A percentile compares a stretch with the other conserved stretches of the same genome.
phyloP scores from a whole-genome alignment of 73 alveolate species.

The Loxodes magnus region DNA sequence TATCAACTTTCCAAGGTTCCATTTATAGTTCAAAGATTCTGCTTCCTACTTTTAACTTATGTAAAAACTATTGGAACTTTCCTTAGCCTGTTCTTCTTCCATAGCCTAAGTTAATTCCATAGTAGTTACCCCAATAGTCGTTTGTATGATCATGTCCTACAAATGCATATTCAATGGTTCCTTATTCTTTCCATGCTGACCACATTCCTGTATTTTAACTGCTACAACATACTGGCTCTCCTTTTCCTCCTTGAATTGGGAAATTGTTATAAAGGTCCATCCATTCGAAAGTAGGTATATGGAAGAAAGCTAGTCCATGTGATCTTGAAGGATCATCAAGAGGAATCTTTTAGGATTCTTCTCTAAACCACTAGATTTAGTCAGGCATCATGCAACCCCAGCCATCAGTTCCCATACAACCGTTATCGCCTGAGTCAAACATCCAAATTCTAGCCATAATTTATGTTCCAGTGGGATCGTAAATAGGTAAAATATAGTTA shows the following conservation, averaged over 20 bases:
- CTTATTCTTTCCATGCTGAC: slow-evolving; percentile 15
- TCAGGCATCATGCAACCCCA: slow-evolving; percentile 32
- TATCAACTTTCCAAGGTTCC: slow-evolving; percentile 7
- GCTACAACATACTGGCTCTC: slow-evolving; percentile 34
- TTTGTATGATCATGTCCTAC: slow-evolving; percentile 49
- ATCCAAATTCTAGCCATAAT: slow-evolving; percentile 24
- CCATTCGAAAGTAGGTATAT: slow-evolving; percentile 35
- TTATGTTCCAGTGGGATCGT: slow-evolving; percentile 29
- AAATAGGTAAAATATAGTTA: slow-evolving; percentile 31
- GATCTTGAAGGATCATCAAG: no score
- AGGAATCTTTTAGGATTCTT: no score
- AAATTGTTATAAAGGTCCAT: slow-evolving; percentile 17
- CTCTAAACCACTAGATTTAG: no score
- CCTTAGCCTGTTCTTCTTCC: slow-evolving; percentile 57
- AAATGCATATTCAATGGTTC: slow-evolving; percentile 9
- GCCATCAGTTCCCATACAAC: slow-evolving; percentile 1
- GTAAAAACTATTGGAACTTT: slow-evolving; percentile 25
- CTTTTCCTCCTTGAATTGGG: slow-evolving; percentile 18
- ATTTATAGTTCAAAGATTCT: slow-evolving; percentile 22
- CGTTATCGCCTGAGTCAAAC: slow-evolving; percentile 34
- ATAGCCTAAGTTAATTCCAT: slow-evolving; percentile 20
- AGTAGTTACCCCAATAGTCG: slow-evolving; percentile 25
- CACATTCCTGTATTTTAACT: slow-evolving; percentile 36
- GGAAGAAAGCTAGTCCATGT: slow-evolving; percentile 25
- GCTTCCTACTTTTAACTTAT: slow-evolving; percentile 7